These are phyloP conservation scores for Scalesia atractyloides DNA, from an alignment of 129 eudicot species.

Conservation along the genomic window DNA sequence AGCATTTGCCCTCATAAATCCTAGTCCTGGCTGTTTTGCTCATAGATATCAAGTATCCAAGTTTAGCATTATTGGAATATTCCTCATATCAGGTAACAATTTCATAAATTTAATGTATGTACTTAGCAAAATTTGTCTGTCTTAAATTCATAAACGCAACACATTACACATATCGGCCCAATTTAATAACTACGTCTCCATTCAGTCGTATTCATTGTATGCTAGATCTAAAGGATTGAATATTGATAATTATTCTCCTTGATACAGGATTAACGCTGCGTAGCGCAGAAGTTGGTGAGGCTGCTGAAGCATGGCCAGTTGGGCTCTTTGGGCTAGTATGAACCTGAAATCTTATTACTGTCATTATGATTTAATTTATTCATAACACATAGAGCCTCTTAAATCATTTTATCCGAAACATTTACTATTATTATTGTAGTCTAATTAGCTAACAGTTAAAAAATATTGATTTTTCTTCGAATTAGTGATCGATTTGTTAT, in stretches of 20 bases:
- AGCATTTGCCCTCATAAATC: neutral
- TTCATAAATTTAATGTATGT: too few relatives aligned
- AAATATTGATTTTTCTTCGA: too few relatives aligned
- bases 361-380: too few relatives aligned
- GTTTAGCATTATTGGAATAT: neutral
- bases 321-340: constrained; percentile 77
- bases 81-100: neutral
- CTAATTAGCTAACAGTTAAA: neutral
- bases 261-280: constrained; percentile 64
- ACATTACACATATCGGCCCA: too few relatives aligned
- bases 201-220: neutral
- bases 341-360: neutral
- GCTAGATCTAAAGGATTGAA: neutral
- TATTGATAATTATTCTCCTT: neutral
- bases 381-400: too few relatives aligned
- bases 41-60: constrained; percentile 7
- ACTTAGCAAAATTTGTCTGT: too few relatives aligned
- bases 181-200: too few relatives aligned
- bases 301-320: constrained; percentile 84
- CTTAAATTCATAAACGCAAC: too few relatives aligned
- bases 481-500: neutral
- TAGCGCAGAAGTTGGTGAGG: constrained; percentile 65
- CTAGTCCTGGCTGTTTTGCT: constrained; percentile 7
- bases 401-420: neutral
- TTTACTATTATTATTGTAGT: neutral